A percentile compares a stretch with the other conserved stretches of the same genome.
Evolutionary conservation across 208 protist genomes (phyloP).

Genomic region (Sergeia podlipaevii): DNA sequence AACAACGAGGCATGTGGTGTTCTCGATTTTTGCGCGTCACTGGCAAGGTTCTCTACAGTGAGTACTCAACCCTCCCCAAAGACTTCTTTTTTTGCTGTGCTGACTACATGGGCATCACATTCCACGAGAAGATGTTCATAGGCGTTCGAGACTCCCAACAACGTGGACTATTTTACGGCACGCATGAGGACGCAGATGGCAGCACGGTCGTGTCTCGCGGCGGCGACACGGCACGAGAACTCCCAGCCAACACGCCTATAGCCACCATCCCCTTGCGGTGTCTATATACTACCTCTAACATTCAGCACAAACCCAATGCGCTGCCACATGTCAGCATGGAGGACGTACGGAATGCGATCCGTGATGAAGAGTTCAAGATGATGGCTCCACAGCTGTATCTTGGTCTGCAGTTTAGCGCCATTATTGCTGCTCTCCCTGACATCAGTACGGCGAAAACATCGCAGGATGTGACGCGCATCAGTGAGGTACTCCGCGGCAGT

Average conservation of each 20-base stretch:
- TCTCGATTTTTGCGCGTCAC: constrained; percentile 23
- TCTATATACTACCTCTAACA: constrained; percentile 70
- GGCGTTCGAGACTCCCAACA: constrained; percentile 80
- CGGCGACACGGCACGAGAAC: constrained; percentile 2
- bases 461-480: constrained; percentile 37
- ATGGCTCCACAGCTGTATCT: constrained; percentile 88
- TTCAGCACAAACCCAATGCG: constrained; percentile 58
- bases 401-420: constrained; percentile 76
- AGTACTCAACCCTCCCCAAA: constrained; percentile 54
- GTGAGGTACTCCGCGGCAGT: constrained; percentile 35
- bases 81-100: constrained; percentile 72
- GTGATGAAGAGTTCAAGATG: constrained; percentile 65
- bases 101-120: constrained; percentile 51
- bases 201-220: constrained; percentile 6
- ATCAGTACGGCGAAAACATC: constrained; percentile 28
- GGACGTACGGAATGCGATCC: constrained; percentile 56
- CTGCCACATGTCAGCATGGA: constrained; percentile 49
- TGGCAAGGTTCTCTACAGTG: constrained; percentile 71
- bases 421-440: constrained; percentile 65
- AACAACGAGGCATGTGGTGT: background rate
- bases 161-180: constrained; percentile 72
- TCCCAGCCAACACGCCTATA: constrained; percentile 72
- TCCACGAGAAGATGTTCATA: constrained; percentile 79
- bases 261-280: constrained; percentile 71
- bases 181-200: constrained; percentile 9